A percentile compares a stretch with the other conserved stretches of the same genome.
phyloP scores from a whole-genome alignment of 306 rosid species.

The Mimosa pudica region DNA sequence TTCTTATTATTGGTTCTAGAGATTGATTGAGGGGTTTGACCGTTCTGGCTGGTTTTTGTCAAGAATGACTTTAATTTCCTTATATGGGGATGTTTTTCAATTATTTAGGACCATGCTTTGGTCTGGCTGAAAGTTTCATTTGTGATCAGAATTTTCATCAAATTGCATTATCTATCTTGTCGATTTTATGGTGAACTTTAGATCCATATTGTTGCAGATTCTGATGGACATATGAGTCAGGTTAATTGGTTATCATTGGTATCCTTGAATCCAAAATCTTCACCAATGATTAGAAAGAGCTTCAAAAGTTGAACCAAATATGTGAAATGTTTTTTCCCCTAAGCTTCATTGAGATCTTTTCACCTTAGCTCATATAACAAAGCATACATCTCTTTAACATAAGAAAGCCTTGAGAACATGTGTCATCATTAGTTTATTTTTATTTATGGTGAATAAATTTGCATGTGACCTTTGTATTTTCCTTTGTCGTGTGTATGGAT shows the following conservation, averaged over 20 bases:
- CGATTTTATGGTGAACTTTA: neutral
- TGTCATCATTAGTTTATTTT: slow-evolving; percentile 8
- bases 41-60: slow-evolving; percentile 9
- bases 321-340: neutral
- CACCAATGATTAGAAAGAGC: neutral
- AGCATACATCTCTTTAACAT: slow-evolving; percentile 12
- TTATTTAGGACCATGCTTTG: neutral
- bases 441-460: slow-evolving; percentile 23
- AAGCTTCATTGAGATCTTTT: slow-evolving; percentile 21
- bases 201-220: neutral
- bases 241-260: neutral
- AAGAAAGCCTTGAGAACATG: slow-evolving; percentile 16
- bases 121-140: neutral
- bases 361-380: neutral
- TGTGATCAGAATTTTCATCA: neutral
- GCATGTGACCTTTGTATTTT: neutral
- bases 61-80: neutral
- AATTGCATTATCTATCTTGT: neutral
- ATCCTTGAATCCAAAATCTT: neutral
- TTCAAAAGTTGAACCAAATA: neutral
- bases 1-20: neutral
- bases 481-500: neutral
- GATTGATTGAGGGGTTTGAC: neutral
- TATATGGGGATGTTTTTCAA: neutral
- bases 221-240: neutral